Conservation (phyloP, 768 basidiomycete species). For the Lentinula guzmanii region DNA sequence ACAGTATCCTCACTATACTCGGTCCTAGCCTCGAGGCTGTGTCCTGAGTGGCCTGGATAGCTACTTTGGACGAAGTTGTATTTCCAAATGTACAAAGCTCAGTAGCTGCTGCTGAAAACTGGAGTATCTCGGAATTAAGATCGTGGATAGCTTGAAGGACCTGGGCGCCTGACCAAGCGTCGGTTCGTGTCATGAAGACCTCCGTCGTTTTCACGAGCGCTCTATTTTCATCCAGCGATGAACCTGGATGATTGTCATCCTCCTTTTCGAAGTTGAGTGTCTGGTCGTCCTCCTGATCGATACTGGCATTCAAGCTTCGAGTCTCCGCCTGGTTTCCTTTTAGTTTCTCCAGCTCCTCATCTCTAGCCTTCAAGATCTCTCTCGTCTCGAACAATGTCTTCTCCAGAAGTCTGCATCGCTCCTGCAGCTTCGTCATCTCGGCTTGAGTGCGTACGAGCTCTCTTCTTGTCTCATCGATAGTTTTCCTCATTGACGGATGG, state of each 20-base stretch:
- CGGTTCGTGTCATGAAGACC: constrained; percentile 67
- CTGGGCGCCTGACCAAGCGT: constrained; percentile 72
- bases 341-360: constrained; percentile 54
- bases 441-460: constrained; percentile 49
- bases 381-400: constrained; percentile 58
- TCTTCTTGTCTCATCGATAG: constrained; percentile 49
- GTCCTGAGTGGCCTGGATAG: constrained; percentile 50
- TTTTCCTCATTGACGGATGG: constrained; percentile 43
- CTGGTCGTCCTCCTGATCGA: constrained; percentile 6
- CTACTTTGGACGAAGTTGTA: constrained; percentile 30
- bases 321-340: constrained; percentile 20
- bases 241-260: background rate
- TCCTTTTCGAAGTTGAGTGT: background rate
- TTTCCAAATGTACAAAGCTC: constrained; percentile 56
- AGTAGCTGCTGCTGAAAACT: constrained; percentile 69
- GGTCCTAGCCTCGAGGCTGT: constrained; percentile 59
- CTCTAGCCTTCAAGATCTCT: constrained; percentile 50
- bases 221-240: constrained; percentile 40
- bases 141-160: constrained; percentile 76
- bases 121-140: constrained; percentile 76
- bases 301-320: constrained; percentile 5
- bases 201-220: constrained; percentile 57
- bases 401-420: constrained; percentile 59
- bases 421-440: constrained; percentile 52
- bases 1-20: constrained; percentile 53